Conservation (phyloP, 2,329 filamentous ascomycete genomes). For the Exophiala viscosa region DNA sequence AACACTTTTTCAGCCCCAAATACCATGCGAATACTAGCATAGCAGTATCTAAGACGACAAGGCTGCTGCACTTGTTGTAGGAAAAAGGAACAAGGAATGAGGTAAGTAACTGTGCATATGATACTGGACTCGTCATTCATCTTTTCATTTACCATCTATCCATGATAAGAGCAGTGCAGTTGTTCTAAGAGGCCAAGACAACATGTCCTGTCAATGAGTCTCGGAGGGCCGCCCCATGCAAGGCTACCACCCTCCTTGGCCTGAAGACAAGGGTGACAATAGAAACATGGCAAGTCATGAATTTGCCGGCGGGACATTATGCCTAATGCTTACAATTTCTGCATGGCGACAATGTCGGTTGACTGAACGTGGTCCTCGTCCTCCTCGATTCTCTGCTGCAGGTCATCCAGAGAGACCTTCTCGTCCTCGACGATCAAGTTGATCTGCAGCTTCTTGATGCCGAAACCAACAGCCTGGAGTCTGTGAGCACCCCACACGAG, state of each 20-base stretch:
- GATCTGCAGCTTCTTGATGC: conserved; percentile 99
- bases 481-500: conserved; percentile 93
- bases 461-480: conserved; percentile 86
- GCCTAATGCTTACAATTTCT: conserved; percentile 34
- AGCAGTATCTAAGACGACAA: not conserved
- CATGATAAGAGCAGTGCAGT: conserved; percentile 10
- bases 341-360: conserved; percentile 84
- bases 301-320: not conserved
- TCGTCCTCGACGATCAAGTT: conserved; percentile 97
- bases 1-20: not conserved
- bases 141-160: conserved; percentile 16
- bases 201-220: not conserved
- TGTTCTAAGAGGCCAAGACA: conserved; percentile 2
- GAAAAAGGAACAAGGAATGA: not conserved
- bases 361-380: conserved; percentile 97
- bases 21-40: not conserved
- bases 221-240: not conserved
- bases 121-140: conserved; percentile 8
- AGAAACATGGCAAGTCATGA: too few species aligned
- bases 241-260: not conserved
- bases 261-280: not conserved
- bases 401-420: conserved; percentile 81
- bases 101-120: not conserved
- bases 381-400: conserved; percentile 79
- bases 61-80: not conserved